Evolutionary conservation across 2,329 filamentous ascomycete genomes (phyloP).

Genomic region (Amesomyces nigricolor): DNA sequence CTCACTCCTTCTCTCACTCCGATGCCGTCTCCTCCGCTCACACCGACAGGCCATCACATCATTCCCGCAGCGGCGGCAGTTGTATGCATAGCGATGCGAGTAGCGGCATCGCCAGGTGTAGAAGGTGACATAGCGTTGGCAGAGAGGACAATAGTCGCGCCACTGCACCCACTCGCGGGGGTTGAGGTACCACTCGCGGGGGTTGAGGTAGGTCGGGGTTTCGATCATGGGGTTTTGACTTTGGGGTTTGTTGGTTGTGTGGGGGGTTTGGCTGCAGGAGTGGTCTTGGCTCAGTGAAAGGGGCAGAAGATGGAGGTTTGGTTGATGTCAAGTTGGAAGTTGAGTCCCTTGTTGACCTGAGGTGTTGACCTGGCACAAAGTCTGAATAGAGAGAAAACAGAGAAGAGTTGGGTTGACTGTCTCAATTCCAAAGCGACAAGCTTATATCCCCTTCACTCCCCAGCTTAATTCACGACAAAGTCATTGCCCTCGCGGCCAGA

Average conservation of each 20-base stretch:
- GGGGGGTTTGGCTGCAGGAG: too few relatives aligned
- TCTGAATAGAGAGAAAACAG: too few relatives aligned
- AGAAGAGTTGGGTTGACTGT: too few relatives aligned
- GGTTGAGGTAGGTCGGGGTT: not conserved
- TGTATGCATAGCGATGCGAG: not conserved
- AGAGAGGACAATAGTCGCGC: constrained; percentile 10
- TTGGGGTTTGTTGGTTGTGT: not conserved
- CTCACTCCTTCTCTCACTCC: too few relatives aligned
- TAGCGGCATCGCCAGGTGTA: constrained; percentile 9
- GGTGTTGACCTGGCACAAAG: too few relatives aligned
- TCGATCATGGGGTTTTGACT: not conserved
- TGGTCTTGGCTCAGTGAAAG: too few relatives aligned
- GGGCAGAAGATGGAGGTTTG: too few relatives aligned
- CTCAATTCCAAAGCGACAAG: too few relatives aligned
- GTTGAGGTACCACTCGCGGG: not conserved
- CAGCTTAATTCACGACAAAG: not conserved
- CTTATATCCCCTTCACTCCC: not conserved
- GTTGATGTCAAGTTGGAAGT: too few relatives aligned
- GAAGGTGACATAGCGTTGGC: constrained; percentile 11
- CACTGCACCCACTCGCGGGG: not conserved
- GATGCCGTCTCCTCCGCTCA: not conserved
- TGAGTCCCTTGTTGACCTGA: too few relatives aligned
- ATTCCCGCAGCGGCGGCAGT: not conserved
- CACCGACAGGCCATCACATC: not conserved
- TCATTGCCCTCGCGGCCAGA: not conserved